Conservation (phyloP, 352 stramenopile species). For the Pythium biforme region DNA sequence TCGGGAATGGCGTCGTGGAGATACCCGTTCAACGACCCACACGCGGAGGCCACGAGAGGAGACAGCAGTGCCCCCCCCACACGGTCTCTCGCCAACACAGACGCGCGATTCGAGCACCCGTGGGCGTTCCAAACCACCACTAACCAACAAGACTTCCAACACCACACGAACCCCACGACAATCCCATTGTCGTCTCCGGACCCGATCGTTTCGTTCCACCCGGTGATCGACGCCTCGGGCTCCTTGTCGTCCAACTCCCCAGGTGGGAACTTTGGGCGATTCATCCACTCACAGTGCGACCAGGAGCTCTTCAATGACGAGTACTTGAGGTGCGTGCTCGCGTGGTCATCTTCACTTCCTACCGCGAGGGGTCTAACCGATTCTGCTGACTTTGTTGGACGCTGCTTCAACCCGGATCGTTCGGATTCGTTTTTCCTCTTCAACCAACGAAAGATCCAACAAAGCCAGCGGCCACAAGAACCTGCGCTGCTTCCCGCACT, state of each 20-base stretch:
- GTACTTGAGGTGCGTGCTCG: slow-evolving; percentile 54
- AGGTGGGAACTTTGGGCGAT: slow-evolving; percentile 19
- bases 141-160: slow-evolving; percentile 1
- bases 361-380: too few species aligned
- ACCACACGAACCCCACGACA: neutral
- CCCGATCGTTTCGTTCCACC: neutral
- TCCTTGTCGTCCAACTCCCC: neutral
- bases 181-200: neutral
- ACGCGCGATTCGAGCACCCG: neutral
- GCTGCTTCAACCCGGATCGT: too few species aligned
- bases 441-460: slow-evolving; percentile 56
- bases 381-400: slow-evolving; percentile 6
- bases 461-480: slow-evolving; percentile 87
- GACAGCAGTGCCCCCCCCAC: neutral
- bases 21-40: neutral
- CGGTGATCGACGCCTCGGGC: neutral
- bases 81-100: neutral
- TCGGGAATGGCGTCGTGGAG: slow-evolving; percentile 14
- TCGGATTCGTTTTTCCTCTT: too few species aligned
- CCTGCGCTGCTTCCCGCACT: slow-evolving; percentile 81
- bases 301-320: slow-evolving; percentile 72
- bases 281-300: slow-evolving; percentile 72
- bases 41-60: neutral
- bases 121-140: neutral
- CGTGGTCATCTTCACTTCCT: neutral